Base-by-base conservation (phyloP, 116 monocot genomes). In the Iris pallida region DNA sequence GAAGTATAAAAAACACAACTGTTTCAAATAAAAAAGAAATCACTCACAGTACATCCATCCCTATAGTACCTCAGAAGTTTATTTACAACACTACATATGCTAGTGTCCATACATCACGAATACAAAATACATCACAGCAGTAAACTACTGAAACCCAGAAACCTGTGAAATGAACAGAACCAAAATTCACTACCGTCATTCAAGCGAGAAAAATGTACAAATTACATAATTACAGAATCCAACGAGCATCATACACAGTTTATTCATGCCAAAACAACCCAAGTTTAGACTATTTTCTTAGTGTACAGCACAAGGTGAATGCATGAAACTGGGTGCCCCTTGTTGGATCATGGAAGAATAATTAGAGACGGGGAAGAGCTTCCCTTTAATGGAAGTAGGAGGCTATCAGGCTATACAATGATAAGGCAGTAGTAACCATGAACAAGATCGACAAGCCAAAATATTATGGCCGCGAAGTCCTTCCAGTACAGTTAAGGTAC, bases 251-350 rank as follows among this genome's bases (percentile, higher is more conserved):
- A 7, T 16, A 62, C 47, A 64, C 16, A 17, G 17, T 63, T 64
- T 64, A 64, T 64, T 47, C 19, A 64, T n/a, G n/a, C 47, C 47
- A 13, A 18, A 4, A 59, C 4, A 19, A 17, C 11, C 64, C 19
- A 64, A 47, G 46, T 8, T 47, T 9, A 19, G 8, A 46, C 13
- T 51, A 7, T 1, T 9, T n/a, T 62, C 17, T 30, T n/a, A 46
- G 47, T 17, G 8, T 47, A 63, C 63, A 63, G 40, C 45, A 64
- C 64, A 64, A 47, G 16, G 7, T 18, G n/a, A n/a, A 61, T 16
- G 61, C 61, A 61, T 15, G 7, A 30, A 42, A 64, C 12, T 51
- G 49, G 49, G 49, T 13, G 47, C 16, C 43, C n/a, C 45, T 7
- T 45, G 45, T 45, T 20, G 19, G 47, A 64, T 64, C 7, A 11